Conservation (phyloP, 345 rosid genomes). For the Pistacia atlantica region DNA sequence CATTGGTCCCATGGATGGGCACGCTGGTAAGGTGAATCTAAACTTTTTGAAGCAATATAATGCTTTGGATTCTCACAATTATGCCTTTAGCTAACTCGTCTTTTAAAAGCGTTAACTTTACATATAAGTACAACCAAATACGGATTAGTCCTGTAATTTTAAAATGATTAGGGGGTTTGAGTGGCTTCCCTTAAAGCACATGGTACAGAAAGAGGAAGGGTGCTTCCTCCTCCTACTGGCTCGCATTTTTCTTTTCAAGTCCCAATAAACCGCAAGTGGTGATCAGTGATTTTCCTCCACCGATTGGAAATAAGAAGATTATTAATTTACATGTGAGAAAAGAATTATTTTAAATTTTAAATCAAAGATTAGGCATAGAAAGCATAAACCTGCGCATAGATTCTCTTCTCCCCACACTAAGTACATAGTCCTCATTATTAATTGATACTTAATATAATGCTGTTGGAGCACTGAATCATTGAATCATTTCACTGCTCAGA, state of each 20-base stretch:
- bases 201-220: slow-evolving; percentile 38
- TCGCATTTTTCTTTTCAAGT: background rate
- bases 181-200: slow-evolving; percentile 28
- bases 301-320: background rate
- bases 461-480: slow-evolving; percentile 18
- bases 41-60: slow-evolving; percentile 35
- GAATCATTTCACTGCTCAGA: background rate
- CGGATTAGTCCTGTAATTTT: slow-evolving; percentile 28
- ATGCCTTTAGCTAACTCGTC: slow-evolving; percentile 4
- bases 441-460: background rate
- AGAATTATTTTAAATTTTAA: background rate
- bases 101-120: slow-evolving; percentile 1
- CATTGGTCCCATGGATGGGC: slow-evolving; percentile 27
- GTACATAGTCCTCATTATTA: background rate
- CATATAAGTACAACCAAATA: slow-evolving; percentile 29
- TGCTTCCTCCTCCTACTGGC: slow-evolving; percentile 34
- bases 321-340: background rate
- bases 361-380: background rate
- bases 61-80: slow-evolving; percentile 46
- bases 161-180: slow-evolving; percentile 15
- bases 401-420: slow-evolving; percentile 17
- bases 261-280: slow-evolving; percentile 24
- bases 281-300: no score
- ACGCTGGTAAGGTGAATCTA: slow-evolving; percentile 19
- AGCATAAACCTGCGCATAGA: slow-evolving; percentile 9